These are phyloP conservation scores for Penicillium subrubescens DNA, from an alignment of 495 filamentous ascomycete genomes.

Conservation along the genomic window DNA sequence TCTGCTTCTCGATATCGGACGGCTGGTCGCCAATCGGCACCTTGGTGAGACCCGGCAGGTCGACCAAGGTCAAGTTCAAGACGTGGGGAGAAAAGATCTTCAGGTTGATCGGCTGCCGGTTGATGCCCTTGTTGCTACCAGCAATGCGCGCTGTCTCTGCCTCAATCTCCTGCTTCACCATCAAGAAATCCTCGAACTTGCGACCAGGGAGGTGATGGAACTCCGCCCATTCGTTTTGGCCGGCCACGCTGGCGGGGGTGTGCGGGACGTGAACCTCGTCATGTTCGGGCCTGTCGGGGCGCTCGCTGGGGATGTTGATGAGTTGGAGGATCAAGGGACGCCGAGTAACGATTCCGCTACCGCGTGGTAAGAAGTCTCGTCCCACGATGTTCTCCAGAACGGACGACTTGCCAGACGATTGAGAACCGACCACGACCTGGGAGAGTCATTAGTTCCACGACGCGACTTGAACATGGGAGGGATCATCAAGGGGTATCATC, in stretches of 20 bases:
- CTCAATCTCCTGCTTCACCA: constrained; percentile 96
- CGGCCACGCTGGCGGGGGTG: constrained; percentile 67
- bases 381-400: constrained; percentile 99
- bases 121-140: constrained; percentile 98
- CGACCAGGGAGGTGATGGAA: constrained; percentile 92
- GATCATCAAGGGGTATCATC: not conserved
- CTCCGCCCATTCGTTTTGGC: constrained; percentile 89
- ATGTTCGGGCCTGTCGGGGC: constrained; percentile 63
- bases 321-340: constrained; percentile 94
- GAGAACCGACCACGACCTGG: constrained; percentile 96
- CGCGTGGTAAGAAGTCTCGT: constrained; percentile 93
- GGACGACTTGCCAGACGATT: constrained; percentile 99
- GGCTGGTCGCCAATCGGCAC: constrained; percentile 98
- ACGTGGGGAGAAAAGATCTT: constrained; percentile 99
- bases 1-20: constrained; percentile 98
- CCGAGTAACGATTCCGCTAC: constrained; percentile 94
- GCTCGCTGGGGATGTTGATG: constrained; percentile 92
- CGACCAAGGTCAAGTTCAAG: constrained; percentile 92
- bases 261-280: constrained; percentile 69
- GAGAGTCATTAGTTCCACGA: not conserved
- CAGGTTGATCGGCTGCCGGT: constrained; percentile 93
- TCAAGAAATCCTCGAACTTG: constrained; percentile 86
- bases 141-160: constrained; percentile 94
- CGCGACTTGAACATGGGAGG: not conserved
- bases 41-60: constrained; percentile 95